Base-by-base conservation (phyloP, 148 eudicot species). In the Amaranthus hypochondriacus region DNA sequence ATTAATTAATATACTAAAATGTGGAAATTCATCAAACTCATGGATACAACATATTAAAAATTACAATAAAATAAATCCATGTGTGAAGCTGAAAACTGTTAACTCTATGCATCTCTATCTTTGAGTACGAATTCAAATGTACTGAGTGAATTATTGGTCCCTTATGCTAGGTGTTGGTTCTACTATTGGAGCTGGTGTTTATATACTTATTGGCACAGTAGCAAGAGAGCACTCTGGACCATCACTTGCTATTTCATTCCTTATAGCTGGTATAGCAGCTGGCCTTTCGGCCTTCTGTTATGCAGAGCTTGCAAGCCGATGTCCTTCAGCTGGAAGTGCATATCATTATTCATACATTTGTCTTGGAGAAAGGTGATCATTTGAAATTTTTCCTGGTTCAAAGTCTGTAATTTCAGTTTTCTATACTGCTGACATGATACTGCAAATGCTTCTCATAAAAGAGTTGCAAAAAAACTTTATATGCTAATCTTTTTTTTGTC, bases 301-400 rank as follows among this genome's bases (percentile, higher is more conserved):
- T 74, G 90, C 93, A 0, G 93, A 89, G 82, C 87, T 89, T 15
- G 84, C 93, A 1, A 77, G 90, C 78, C 88, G 90, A 43, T 87
- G 88, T 66, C 93, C 93, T 7, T 87, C 90, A 65, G 90, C 93
- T 54, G 93, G 93, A 72, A 87, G 87, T 83, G 93, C 93, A 39
- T 87, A 89, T 78, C 94, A 89, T 60, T 87, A 89, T 77, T 79
- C 91, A 0, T 89, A 87, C 67, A 79, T 87, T 54, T 89, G 91
- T 67, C 80, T 87, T 73, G 94, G 91, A 77, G 94, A 89, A 87
- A 86, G 94, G 94, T 89, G 14, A 11, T 63, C 39, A 28, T 28
- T 28, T 28, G 12, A 68, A 49, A n/a, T 57, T 52, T 56, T 46
- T 52, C 5, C 11, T 67, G 39, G 46, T 68, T 28, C 39, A 28